Conservation (phyloP, 1,284 basidiomycete species). For the Trichosporon sp. region DNA sequence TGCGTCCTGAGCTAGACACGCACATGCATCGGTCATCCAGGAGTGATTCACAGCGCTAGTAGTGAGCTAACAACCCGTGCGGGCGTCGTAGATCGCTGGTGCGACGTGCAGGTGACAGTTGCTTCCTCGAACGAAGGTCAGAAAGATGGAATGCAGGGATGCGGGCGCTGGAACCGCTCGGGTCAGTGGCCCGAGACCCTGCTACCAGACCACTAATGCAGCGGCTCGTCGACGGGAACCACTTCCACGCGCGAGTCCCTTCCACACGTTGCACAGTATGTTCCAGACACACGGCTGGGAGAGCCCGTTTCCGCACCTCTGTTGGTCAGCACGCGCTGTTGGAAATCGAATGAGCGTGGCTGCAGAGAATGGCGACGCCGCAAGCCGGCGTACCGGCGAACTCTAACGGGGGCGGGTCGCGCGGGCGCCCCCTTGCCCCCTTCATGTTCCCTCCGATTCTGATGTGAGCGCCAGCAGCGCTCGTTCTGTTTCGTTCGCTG, state of each 20-base stretch:
- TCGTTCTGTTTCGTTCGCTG: not conserved
- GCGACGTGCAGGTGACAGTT: not conserved
- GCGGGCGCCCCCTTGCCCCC: not conserved
- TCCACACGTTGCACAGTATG: too few relatives aligned
- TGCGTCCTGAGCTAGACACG: too few relatives aligned
- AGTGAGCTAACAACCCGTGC: not conserved
- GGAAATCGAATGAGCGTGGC: too few relatives aligned
- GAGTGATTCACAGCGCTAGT: not conserved
- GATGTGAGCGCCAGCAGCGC: not conserved
- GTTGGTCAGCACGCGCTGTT: too few relatives aligned
- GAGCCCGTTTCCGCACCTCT: not conserved
- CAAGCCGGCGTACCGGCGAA: not conserved
- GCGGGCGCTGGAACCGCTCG: not conserved
- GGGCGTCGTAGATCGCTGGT: not conserved
- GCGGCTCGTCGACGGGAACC: not conserved
- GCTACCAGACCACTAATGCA: not conserved
- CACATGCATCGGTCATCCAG: not conserved
- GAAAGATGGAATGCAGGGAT: not conserved
- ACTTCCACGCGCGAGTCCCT: not conserved
- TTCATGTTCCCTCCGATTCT: not conserved
- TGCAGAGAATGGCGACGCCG: not conserved
- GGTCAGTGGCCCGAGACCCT: not conserved
- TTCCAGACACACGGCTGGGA: not conserved
- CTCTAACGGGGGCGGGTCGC: not conserved
- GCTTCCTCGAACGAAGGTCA: not conserved